These are phyloP conservation scores for Pythium phragmitis DNA, from an alignment of 352 stramenopile species.

Conservation along the genomic window DNA sequence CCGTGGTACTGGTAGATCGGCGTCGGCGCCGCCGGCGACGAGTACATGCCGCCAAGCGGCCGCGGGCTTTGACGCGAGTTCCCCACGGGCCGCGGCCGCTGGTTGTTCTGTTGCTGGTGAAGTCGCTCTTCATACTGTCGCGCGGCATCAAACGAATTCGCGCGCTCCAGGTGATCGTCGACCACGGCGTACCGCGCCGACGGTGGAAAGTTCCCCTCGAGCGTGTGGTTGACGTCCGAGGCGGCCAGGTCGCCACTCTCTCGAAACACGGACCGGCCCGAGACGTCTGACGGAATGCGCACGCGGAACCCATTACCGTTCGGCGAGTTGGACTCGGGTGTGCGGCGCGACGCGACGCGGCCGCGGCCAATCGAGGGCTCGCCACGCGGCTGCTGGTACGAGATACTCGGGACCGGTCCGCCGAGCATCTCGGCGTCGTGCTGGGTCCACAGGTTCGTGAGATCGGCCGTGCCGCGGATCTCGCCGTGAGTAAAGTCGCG, in stretches of 20 bases:
- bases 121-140: constrained; percentile 25
- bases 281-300: constrained; percentile 10
- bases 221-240: constrained; percentile 1
- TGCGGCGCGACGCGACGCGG: neutral
- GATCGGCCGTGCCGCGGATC: constrained; percentile 24
- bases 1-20: constrained; percentile 30
- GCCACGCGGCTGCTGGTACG: constrained; percentile 14
- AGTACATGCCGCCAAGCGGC: constrained; percentile 30
- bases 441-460: constrained; percentile 23
- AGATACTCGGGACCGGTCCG: neutral
- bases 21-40: constrained; percentile 23
- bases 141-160: constrained; percentile 24
- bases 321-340: neutral
- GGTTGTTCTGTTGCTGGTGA: constrained; percentile 23
- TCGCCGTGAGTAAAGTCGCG: constrained; percentile 16
- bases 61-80: constrained; percentile 25
- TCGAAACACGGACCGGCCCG: constrained; percentile 1
- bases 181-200: constrained; percentile 27
- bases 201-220: constrained; percentile 18
- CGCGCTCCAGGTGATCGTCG: constrained; percentile 20
- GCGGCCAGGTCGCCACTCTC: neutral
- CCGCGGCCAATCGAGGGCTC: neutral
- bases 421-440: constrained; percentile 4
- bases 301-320: neutral
- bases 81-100: constrained; percentile 2